Percentiles rank a stretch among this genome's conserved stretches.
Conservation (phyloP, 768 basidiomycete genomes). For the Amanita inopinata region DNA sequence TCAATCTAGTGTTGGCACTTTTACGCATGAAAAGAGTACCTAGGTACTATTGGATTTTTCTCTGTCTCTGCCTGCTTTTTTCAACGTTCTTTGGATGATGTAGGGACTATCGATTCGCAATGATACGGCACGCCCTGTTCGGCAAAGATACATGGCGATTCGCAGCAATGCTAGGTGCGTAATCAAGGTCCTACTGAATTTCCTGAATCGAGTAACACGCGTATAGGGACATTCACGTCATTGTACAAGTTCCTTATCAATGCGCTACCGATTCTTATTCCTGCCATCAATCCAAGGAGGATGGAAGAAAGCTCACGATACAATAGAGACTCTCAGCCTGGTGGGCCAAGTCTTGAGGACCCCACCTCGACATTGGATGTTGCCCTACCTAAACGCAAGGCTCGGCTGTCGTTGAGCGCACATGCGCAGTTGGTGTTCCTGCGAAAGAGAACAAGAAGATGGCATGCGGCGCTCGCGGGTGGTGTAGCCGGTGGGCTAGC, state of each 20-base stretch:
- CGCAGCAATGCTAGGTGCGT: slow-evolving; percentile 74
- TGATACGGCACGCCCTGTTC: slow-evolving; percentile 77
- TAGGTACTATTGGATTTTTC: slow-evolving; percentile 34
- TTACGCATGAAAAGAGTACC: slow-evolving; percentile 59
- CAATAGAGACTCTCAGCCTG: slow-evolving; percentile 8
- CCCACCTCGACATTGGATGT: slow-evolving; percentile 19
- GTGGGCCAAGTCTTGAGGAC: slow-evolving; percentile 17
- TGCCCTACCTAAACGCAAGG: slow-evolving; percentile 25
- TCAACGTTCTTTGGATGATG: not conserved
- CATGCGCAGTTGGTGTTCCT: slow-evolving; percentile 56
- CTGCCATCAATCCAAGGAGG: slow-evolving; percentile 27
- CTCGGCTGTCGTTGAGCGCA: slow-evolving; percentile 52
- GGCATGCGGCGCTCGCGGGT: slow-evolving; percentile 78
- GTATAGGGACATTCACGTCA: slow-evolving; percentile 59
- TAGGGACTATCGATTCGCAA: slow-evolving; percentile 53
- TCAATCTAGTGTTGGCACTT: slow-evolving; percentile 75
- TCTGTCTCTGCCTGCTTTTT: not conserved
- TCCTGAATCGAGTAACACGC: not conserved
- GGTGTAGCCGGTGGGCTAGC: slow-evolving; percentile 62
- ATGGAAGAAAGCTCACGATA: slow-evolving; percentile 9
- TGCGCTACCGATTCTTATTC: slow-evolving; percentile 62
- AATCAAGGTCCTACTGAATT: not conserved
- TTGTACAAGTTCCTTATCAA: slow-evolving; percentile 78
- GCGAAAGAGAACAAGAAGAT: slow-evolving; percentile 56
- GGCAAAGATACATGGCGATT: slow-evolving; percentile 78